Percentiles rank a stretch among this genome's conserved stretches.
Evolutionary conservation across 208 protist species (phyloP).

Genomic region (Leishmania lainsoni): DNA sequence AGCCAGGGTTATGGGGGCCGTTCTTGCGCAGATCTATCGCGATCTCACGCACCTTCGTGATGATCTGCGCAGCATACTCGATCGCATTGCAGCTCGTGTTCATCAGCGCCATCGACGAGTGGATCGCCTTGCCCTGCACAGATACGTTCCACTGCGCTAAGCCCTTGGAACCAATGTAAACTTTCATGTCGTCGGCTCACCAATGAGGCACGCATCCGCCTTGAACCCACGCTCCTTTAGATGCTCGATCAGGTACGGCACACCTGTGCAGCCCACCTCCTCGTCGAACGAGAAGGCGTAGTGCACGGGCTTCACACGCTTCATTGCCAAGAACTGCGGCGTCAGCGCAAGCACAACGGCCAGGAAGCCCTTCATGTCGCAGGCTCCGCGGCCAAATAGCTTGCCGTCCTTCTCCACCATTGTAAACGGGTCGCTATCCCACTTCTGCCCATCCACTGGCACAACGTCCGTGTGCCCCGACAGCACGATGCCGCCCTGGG

Average conservation of each 20-base stretch:
- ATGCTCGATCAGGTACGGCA: constrained; percentile 36
- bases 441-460: constrained; percentile 64
- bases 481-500: constrained; percentile 61
- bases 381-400: constrained; percentile 62
- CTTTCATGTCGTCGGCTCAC: constrained; percentile 27
- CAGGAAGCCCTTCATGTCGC: constrained; percentile 75
- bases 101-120: constrained; percentile 61
- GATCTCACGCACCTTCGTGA: constrained; percentile 44
- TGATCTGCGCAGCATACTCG: constrained; percentile 49
- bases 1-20: constrained; percentile 16
- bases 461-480: constrained; percentile 71
- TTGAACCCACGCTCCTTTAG: constrained; percentile 36
- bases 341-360: constrained; percentile 52
- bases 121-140: constrained; percentile 52
- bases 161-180: constrained; percentile 42
- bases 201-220: constrained; percentile 27
- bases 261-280: constrained; percentile 49
- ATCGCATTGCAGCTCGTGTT: constrained; percentile 55
- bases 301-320: constrained; percentile 56
- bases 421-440: constrained; percentile 58
- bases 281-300: constrained; percentile 64
- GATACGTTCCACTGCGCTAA: constrained; percentile 32
- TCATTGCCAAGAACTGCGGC: constrained; percentile 44
- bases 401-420: constrained; percentile 61
- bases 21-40: constrained; percentile 40